Conservation (phyloP, 345 rosid species). For the Salix purpurea region DNA sequence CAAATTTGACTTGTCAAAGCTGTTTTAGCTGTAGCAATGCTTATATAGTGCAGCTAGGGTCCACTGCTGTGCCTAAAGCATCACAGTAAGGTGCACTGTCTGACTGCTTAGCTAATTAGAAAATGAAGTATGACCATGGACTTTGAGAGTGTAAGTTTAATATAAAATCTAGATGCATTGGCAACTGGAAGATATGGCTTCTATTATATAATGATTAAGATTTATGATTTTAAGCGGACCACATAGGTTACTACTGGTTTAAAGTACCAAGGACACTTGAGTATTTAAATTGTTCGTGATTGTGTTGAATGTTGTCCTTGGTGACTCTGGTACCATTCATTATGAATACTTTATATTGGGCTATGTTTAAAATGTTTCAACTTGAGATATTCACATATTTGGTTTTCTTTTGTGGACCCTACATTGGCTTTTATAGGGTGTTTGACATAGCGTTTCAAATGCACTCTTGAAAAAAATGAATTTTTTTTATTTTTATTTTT, state of each 20-base stretch:
- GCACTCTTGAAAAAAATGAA: no score
- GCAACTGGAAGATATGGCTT: conserved; percentile 36
- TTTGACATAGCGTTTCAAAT: no score
- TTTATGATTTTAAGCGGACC: neutral
- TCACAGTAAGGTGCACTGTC: neutral
- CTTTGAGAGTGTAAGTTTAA: conserved; percentile 1
- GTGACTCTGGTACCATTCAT: neutral
- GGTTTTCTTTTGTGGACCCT: neutral
- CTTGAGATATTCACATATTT: neutral
- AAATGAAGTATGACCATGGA: conserved; percentile 35
- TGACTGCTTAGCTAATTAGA: conserved; percentile 21
- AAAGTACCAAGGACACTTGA: conserved; percentile 5
- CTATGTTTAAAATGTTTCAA: neutral
- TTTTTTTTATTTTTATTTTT: no score
- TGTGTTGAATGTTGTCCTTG: neutral
- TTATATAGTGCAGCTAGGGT: conserved; percentile 4
- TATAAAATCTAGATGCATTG: conserved; percentile 28
- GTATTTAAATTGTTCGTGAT: conserved; percentile 5
- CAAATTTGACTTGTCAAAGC: conserved; percentile 7
- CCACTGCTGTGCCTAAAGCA: conserved; percentile 2
- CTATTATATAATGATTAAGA: conserved; percentile 25
- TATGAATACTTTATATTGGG: neutral
- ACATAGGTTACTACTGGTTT: neutral
- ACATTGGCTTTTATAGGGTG: neutral
- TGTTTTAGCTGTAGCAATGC: neutral